phyloP scores from a whole-genome alignment of 169 alveolate genomes.

The Fabrea salina region DNA sequence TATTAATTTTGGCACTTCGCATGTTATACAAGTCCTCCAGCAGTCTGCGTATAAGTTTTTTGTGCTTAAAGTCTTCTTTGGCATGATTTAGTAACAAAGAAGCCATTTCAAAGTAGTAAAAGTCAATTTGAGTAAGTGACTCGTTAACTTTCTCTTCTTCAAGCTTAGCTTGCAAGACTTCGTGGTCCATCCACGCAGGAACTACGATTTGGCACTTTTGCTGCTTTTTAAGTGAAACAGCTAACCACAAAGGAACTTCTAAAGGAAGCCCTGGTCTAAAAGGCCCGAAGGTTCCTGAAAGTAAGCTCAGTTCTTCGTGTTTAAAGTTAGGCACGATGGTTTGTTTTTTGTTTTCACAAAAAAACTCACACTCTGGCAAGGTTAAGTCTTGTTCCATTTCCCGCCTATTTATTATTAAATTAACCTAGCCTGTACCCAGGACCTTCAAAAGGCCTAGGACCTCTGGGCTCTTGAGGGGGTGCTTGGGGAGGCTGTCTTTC shows the following conservation, averaged over 20 bases:
- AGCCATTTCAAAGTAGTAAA: conserved; percentile 2
- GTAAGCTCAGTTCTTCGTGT: neutral
- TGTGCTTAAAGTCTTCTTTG: neutral
- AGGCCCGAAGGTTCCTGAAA: conserved; percentile 33
- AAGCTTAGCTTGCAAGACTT: neutral
- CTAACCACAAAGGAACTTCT: conserved; percentile 39
- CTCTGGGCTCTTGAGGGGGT: neutral
- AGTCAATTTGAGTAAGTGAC: conserved; percentile 4
- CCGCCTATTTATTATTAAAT: conserved; percentile 20
- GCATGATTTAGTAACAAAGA: conserved; percentile 21
- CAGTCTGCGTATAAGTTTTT: neutral
- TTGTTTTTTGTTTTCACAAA: conserved; percentile 7
- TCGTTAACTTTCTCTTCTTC: conserved; percentile 12
- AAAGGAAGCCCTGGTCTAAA: conserved; percentile 25
- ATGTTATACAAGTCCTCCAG: neutral
- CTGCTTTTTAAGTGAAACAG: conserved; percentile 16
- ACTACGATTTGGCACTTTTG: conserved; percentile 24
- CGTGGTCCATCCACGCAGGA: conserved; percentile 29
- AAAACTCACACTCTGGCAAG: conserved; percentile 27
- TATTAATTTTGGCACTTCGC: conserved; percentile 18
- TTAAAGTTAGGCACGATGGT: conserved; percentile 28
- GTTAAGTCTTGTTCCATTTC: conserved; percentile 26
- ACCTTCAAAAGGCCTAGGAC: conserved; percentile 19
- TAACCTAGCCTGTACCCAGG: conserved; percentile 15
- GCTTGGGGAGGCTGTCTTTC: neutral